These are phyloP conservation scores for Fomitopsis pulvina DNA, from an alignment of 768 basidiomycete species.

Conservation along the genomic window DNA sequence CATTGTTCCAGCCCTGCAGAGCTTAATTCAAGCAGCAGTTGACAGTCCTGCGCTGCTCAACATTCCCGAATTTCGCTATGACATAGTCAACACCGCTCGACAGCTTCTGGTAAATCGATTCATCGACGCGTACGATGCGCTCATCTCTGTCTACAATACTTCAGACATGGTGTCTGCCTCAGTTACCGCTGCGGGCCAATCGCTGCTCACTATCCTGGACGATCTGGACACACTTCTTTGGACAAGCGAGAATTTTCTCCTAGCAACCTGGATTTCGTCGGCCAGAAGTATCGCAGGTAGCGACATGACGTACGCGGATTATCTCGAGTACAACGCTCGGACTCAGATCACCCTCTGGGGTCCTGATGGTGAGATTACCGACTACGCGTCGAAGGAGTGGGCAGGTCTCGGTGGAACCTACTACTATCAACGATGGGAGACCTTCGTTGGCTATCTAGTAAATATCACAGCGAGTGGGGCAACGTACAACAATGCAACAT, in stretches of 20 bases:
- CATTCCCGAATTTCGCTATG: slow-evolving; percentile 29
- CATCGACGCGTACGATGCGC: slow-evolving; percentile 25
- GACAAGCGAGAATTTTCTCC: slow-evolving; percentile 26
- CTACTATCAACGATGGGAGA: slow-evolving; percentile 29
- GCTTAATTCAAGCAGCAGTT: slow-evolving; percentile 14
- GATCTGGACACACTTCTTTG: slow-evolving; percentile 29
- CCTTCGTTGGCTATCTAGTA: slow-evolving; percentile 29
- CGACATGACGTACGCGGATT: slow-evolving; percentile 24
- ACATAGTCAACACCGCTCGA: slow-evolving; percentile 34
- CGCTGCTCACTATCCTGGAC: slow-evolving; percentile 24
- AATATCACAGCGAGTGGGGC: slow-evolving; percentile 19
- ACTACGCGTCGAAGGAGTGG: slow-evolving; percentile 39
- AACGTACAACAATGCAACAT: slow-evolving; percentile 20
- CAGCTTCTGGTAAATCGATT: slow-evolving; percentile 34
- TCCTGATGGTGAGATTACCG: slow-evolving; percentile 32
- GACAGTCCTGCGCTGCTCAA: slow-evolving; percentile 10
- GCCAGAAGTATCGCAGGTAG: slow-evolving; percentile 24
- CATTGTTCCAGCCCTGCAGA: slow-evolving; percentile 17
- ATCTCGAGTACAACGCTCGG: slow-evolving; percentile 32
- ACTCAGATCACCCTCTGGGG: slow-evolving; percentile 40
- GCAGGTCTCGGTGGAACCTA: slow-evolving; percentile 31
- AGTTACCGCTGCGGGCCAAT: slow-evolving; percentile 18
- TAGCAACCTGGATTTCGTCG: slow-evolving; percentile 30
- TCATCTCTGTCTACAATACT: slow-evolving; percentile 24
- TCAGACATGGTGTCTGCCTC: slow-evolving; percentile 12